Base-by-base conservation (phyloP, 176 grass and related monocot species). In the Lolium multiflorum region DNA sequence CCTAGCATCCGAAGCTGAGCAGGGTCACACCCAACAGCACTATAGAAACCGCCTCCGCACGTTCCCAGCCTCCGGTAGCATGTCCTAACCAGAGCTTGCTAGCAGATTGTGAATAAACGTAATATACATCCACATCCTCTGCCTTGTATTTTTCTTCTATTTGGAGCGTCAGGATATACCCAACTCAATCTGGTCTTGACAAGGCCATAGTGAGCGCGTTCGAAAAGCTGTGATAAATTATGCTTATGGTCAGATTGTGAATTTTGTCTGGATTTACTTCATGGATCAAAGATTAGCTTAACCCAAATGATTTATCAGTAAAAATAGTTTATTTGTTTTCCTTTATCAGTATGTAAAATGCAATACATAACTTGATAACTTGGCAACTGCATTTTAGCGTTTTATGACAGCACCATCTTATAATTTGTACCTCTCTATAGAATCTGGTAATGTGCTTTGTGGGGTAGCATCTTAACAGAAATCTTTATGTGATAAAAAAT, bases 401-500 rank as follows among this genome's bases (percentile, higher is more conserved):
- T 84, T 51, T 49, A 81, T 37, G 43, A 35, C 67, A 50, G 50
- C 67, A 65, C 51, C 13, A 64, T 16, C 22, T 37, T 59, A 18
- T 80, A 71, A 61, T 48, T 72, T 21, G 22, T 9, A 18, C 4
- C 60, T 76, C 60, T 49, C 31, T 47, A 52, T 35, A 77, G 28
- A 41, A 76, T 55, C 28, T 88, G 79, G 9, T 17, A 65, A 65
- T 79, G n/a, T 70, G 21, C 65, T 79, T 58, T 80, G 35, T 52
- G 50, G 14, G 37, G 44, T 90, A 66, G 7, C 65, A 65, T 85
- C 16, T 93, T 84, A 88, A 80, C 89, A 64, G 8, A 83, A 46
- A 22, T 26, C 52, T 79, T 82, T 66, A 25, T 76, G 26, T 88
- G 26, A 37, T 81, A 38, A 89, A 87, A 78, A 74, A 68, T 96